Percentiles rank a stretch among this genome's conserved stretches.
phyloP scores from a whole-genome alignment of 768 basidiomycete genomes.

The Exsudoporus frostii region DNA sequence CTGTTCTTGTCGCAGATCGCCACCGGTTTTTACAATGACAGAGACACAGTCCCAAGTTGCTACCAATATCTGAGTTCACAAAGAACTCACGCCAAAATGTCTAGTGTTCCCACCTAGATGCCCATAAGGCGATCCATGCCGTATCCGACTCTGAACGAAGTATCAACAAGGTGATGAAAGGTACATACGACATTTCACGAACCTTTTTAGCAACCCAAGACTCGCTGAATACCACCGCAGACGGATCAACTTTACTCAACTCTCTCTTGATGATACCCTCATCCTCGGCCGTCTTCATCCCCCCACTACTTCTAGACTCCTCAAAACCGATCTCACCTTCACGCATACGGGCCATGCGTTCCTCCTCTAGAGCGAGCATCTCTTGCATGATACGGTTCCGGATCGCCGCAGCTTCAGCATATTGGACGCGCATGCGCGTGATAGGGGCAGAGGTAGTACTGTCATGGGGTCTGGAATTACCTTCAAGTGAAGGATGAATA shows the following conservation, averaged over 20 bases:
- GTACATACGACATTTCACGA: conserved; percentile 4
- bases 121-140: conserved; percentile 92
- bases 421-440: conserved; percentile 69
- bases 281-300: conserved; percentile 76
- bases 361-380: conserved; percentile 95
- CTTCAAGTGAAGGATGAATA: conserved; percentile 32
- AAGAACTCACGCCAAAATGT: conserved; percentile 1
- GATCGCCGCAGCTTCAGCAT: conserved; percentile 84
- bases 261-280: conserved; percentile 92
- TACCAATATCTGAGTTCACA: conserved; percentile 27
- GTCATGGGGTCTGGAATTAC: conserved; percentile 21
- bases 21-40: conserved; percentile 98
- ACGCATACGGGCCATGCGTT: conserved; percentile 91
- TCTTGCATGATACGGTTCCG: conserved; percentile 97
- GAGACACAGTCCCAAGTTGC: conserved; percentile 88
- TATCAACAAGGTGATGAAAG: conserved; percentile 5
- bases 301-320: conserved; percentile 41
- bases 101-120: conserved; percentile 63
- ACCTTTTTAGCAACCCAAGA: conserved; percentile 95
- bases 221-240: conserved; percentile 93
- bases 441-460: conserved; percentile 31
- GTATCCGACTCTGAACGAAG: conserved; percentile 65
- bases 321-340: conserved; percentile 63
- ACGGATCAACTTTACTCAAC: conserved; percentile 92
- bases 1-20: conserved; percentile 95